Base-by-base conservation (phyloP, 2,329 filamentous ascomycete species). In the Ceratocystis huliohia region DNA sequence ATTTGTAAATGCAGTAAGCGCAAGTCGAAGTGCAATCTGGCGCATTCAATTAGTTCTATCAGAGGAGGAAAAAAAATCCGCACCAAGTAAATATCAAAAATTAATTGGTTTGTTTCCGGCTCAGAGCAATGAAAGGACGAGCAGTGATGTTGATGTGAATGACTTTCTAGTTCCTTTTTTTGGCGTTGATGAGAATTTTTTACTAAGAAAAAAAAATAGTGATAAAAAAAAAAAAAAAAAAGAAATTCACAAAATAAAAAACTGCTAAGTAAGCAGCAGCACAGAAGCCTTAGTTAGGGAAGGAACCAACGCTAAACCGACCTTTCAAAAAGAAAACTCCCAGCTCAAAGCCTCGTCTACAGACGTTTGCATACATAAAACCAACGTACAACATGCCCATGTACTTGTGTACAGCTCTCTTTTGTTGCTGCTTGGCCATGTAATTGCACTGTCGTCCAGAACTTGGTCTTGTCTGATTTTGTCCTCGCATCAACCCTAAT, bases 161-260 rank as follows among this genome's bases (percentile, higher is more conserved):
- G 7, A 46, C 15, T 46, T 46, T 46, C n/a, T 46, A 7, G 5
- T 15, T 46, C 15, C 45, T 48, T 48, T 48, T 33, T 48, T 20
- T 17, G 15, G 45, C 15, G 15, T 48, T 48, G 45, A 48, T n/a
- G 45, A 48, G 45, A 48, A 48, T 48, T 48, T 48, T 48, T 48
- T 48, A 48, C 7, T n/a, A n/a, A 48, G 45, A 48, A 64, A 48
- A 64, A 45, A 64, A n/a, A 53, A 53, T 1, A 8, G 6, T n/a
- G 20, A 46, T 17, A n/a, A n/a, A n/a, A n/a, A n/a, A n/a, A n/a
- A n/a, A 46, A 46, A 46, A 46, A 46, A 45, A 46, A 15, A 15
- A 46, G 15, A 46, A 46, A 25, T 63, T 63, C 15, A 20, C 3
- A n/a, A 50, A 53, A 64, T 25, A 64, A 64, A 41, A 64, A 64